These are phyloP conservation scores for Corymbia maculata DNA, from an alignment of 345 rosid genomes.

Conservation along the genomic window DNA sequence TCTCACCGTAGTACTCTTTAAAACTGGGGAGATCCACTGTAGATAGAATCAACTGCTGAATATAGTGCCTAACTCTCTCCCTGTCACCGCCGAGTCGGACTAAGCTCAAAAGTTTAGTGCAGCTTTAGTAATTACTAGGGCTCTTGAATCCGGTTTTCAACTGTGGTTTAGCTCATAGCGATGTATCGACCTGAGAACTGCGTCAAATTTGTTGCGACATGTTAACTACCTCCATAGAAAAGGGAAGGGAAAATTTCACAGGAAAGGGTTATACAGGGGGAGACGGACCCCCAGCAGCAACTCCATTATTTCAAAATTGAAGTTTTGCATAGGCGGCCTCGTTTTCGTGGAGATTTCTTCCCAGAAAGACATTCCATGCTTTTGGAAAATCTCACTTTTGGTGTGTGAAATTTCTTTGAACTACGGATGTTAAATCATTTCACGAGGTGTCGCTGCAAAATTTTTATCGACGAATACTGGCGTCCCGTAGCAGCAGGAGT, in stretches of 20 bases:
- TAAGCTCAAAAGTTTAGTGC: neutral
- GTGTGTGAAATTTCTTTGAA: neutral
- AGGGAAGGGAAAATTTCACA: neutral
- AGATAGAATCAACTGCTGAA: neutral
- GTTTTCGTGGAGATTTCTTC: neutral
- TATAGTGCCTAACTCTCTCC: neutral
- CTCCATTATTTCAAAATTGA: neutral
- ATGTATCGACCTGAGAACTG: neutral
- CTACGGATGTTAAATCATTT: neutral
- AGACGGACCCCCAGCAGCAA: neutral
- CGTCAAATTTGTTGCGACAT: neutral
- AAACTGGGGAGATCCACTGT: neutral
- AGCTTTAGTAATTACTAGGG: neutral
- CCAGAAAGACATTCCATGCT: neutral
- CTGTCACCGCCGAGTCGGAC: neutral
- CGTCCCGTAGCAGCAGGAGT: neutral
- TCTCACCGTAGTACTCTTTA: neutral
- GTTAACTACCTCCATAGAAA: neutral
- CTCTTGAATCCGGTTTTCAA: neutral
- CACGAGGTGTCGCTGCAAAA: neutral
- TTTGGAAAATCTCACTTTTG: neutral
- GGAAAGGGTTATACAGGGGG: neutral
- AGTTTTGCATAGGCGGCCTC: neutral
- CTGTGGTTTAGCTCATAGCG: neutral
- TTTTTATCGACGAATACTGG: neutral